These are phyloP conservation scores for Rhodomyrtus tomentosa DNA, from an alignment of 345 rosid species.

Conservation along the genomic window DNA sequence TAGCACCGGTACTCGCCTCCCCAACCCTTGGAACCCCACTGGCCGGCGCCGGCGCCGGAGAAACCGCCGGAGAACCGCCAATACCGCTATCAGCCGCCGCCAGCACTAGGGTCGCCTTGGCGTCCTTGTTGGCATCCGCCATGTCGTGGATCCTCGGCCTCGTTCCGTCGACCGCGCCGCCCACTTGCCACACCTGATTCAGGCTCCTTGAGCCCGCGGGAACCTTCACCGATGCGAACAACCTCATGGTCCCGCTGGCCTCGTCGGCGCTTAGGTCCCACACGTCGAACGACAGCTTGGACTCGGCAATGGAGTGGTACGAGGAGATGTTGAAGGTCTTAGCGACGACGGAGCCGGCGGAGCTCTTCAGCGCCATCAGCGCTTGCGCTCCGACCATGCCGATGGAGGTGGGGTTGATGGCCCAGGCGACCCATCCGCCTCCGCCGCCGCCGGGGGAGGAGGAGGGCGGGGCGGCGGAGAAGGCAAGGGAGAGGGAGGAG, in stretches of 20 bases:
- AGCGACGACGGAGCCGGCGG: slow-evolving; percentile 11
- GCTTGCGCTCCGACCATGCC: slow-evolving; percentile 68
- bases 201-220: slow-evolving; percentile 33
- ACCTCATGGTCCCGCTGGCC: slow-evolving; percentile 12
- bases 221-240: slow-evolving; percentile 49
- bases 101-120: neutral
- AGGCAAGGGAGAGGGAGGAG: slow-evolving; percentile 59
- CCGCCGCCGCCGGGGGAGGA: slow-evolving; percentile 25
- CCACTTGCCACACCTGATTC: slow-evolving; percentile 88
- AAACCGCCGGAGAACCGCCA: neutral
- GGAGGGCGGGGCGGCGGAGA: slow-evolving; percentile 58
- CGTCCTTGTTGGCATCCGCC: neutral
- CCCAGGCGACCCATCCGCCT: slow-evolving; percentile 78
- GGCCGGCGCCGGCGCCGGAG: neutral
- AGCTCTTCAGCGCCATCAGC: slow-evolving; percentile 34
- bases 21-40: neutral
- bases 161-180: neutral
- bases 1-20: neutral
- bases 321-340: slow-evolving; percentile 42
- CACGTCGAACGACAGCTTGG: slow-evolving; percentile 33
- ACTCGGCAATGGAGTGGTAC: slow-evolving; percentile 6
- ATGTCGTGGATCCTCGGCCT: neutral
- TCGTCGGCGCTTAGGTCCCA: slow-evolving; percentile 43
- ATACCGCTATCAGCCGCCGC: neutral
- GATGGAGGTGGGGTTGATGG: slow-evolving; percentile 42